Conservation (phyloP, 371 early-diverging fungal genomes). For the Apophysomyces sp. region DNA sequence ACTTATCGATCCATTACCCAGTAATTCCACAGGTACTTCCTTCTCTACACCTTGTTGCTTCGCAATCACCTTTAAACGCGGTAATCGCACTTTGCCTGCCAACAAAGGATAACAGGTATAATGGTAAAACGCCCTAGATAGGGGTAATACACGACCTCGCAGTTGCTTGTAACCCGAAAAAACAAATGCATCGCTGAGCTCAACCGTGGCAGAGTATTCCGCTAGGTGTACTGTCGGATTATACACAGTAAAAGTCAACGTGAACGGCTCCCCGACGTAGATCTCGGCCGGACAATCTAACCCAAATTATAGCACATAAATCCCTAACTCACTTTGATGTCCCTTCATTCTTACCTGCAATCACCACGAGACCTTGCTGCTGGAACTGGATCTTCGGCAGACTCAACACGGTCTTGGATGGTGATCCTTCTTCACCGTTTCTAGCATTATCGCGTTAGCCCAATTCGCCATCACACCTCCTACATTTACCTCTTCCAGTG, state of each 20-base stretch:
- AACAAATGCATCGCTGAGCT: conserved; percentile 71
- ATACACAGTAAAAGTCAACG: conserved; percentile 56
- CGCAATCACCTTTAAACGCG: conserved; percentile 49
- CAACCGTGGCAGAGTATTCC: conserved; percentile 61
- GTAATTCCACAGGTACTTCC: conserved; percentile 33
- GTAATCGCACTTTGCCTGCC: conserved; percentile 55
- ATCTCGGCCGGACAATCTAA: conserved; percentile 52
- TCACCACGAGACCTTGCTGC: conserved; percentile 22
- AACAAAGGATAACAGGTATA: conserved; percentile 48
- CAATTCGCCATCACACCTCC: background rate
- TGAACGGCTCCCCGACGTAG: conserved; percentile 59
- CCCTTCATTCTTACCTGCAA: conserved; percentile 32
- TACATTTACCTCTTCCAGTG: conserved; percentile 42
- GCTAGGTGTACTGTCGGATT: conserved; percentile 59
- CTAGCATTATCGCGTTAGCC: conserved; percentile 7
- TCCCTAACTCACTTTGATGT: background rate
- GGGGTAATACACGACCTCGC: conserved; percentile 58
- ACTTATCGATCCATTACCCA: conserved; percentile 16
- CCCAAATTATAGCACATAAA: background rate
- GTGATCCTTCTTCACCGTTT: conserved; percentile 15
- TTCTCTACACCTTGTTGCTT: conserved; percentile 35
- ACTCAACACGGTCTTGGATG: conserved; percentile 23
- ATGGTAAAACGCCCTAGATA: conserved; percentile 29
- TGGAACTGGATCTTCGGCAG: conserved; percentile 37
- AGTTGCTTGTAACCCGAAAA: conserved; percentile 70